A percentile compares a stretch with the other conserved stretches of the same genome.
These are phyloP conservation scores for Pilatotrama ljubarskyi DNA, from an alignment of 768 basidiomycete genomes.

Conservation along the genomic window DNA sequence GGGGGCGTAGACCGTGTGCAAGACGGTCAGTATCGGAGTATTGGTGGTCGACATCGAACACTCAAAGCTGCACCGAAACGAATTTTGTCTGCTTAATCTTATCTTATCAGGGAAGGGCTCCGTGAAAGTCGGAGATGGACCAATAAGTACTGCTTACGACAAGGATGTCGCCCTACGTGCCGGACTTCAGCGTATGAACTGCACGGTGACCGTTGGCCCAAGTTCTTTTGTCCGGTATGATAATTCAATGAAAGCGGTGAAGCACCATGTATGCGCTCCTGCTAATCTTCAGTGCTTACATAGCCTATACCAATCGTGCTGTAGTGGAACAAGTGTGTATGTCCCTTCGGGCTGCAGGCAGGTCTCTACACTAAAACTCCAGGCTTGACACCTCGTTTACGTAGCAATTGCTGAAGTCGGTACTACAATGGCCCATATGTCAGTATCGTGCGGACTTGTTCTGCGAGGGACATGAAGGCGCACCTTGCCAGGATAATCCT, in stretches of 20 bases:
- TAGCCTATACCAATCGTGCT: too few species aligned
- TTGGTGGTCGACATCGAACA: conserved; percentile 15
- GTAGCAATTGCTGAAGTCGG: background rate
- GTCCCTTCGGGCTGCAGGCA: too few species aligned
- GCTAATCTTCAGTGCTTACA: too few species aligned
- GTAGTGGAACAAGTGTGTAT: too few species aligned
- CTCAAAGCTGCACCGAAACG: background rate
- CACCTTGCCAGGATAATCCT: background rate
- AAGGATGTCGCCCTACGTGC: background rate
- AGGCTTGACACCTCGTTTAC: too few species aligned
- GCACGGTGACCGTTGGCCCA: too few species aligned
- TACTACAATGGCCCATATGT: background rate
- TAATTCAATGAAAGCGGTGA: too few species aligned
- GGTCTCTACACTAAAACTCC: too few species aligned
- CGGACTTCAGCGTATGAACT: too few species aligned
- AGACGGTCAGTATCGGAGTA: background rate
- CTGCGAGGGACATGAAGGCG: background rate
- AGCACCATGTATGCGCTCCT: too few species aligned
- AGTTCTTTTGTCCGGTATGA: too few species aligned
- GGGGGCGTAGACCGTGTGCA: background rate
- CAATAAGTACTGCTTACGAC: background rate
- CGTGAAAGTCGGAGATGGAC: background rate
- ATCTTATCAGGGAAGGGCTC: background rate
- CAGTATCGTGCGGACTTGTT: background rate
- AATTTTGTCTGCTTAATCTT: conserved; percentile 9